Evolutionary conservation across 2,329 filamentous ascomycete species (phyloP).

Genomic region (Neoscytalidium dimidiatum): DNA sequence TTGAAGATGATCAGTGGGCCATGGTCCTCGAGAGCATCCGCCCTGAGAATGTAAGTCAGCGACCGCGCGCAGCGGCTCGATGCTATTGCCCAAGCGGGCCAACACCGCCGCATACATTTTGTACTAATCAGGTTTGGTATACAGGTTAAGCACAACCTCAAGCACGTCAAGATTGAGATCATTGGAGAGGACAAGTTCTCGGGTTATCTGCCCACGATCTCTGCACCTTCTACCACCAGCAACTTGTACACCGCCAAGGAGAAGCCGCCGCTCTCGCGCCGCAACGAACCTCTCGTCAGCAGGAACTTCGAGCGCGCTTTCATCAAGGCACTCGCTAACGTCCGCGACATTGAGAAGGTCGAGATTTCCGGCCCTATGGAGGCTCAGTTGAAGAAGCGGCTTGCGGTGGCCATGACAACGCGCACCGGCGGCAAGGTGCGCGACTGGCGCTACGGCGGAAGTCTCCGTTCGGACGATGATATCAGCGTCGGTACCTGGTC

Average conservation of each 20-base stretch:
- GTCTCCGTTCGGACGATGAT: neutral
- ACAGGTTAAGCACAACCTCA: slow-evolving; percentile 3
- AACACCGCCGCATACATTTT: neutral
- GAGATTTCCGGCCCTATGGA: slow-evolving; percentile 16
- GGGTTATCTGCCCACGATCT: slow-evolving; percentile 19
- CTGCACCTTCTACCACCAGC: slow-evolving; percentile 15
- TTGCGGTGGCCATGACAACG: slow-evolving; percentile 11
- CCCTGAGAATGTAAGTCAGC: slow-evolving; percentile 5
- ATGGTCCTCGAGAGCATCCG: slow-evolving; percentile 23
- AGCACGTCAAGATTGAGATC: slow-evolving; percentile 2
- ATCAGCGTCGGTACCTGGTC: slow-evolving; percentile 4
- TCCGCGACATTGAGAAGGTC: slow-evolving; percentile 24
- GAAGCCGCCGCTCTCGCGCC: neutral
- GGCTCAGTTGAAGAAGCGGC: neutral
- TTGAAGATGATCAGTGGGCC: slow-evolving; percentile 23
- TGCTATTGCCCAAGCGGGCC: neutral
- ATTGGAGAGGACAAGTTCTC: slow-evolving; percentile 16
- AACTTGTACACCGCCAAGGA: neutral
- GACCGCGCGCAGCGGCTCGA: neutral
- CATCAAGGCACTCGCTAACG: slow-evolving; percentile 24
- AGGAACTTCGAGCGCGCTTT: slow-evolving; percentile 20
- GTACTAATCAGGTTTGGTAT: neutral
- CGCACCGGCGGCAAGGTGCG: neutral
- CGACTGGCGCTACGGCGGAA: neutral
- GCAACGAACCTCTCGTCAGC: neutral